Base-by-base conservation (phyloP, 257 asterid species). In the Craterostigma plantagineum region DNA sequence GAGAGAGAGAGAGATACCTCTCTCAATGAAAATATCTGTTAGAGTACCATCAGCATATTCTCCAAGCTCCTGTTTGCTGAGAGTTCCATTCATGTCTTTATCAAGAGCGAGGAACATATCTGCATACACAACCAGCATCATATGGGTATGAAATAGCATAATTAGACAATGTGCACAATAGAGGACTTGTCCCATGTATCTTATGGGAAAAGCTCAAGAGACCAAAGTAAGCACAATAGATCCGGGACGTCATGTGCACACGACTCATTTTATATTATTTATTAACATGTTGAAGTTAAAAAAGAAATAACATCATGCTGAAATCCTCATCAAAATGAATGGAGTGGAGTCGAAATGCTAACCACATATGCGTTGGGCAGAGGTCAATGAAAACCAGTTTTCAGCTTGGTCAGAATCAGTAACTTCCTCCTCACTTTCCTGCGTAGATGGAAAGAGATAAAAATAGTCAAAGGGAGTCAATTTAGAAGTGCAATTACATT, bases 391-490 rank as follows among this genome's bases (percentile, higher is more conserved):
- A 54, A 90, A 90, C 99, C 99, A 90, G 69, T 90, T 90, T 62
- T 90, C 96, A 61, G 96, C 96, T 64, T 83, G 99, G 65, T 90
- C 99, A 45, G 92, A 75, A 63, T 90, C 99, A 2, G 94, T 80
- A 45, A 82, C 99, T 66, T 90, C 99, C 70, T 90, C 99, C 67
- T 83, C 96, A 41, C 81, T 79, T 77, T 90, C 99, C 99, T 90
- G 56, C 64, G 55, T 34, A 38, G 50, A 36, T 38, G 35, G 10
- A 37, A 38, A 62, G 45, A 12, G 17, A 5, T 53, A 50, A 33
- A 43, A 57, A 57, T 34, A 40, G 4, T 36, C 11, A 9, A 47
- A 46, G 10, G 38, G 11, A 41, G 55, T 36, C 54, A 18, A 33
- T 39, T 35, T 45, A 34, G 54, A 27, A 38, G 48, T 45, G 54